Conservation (phyloP, 305 asterid species). For the Solanum hybrid region DNA sequence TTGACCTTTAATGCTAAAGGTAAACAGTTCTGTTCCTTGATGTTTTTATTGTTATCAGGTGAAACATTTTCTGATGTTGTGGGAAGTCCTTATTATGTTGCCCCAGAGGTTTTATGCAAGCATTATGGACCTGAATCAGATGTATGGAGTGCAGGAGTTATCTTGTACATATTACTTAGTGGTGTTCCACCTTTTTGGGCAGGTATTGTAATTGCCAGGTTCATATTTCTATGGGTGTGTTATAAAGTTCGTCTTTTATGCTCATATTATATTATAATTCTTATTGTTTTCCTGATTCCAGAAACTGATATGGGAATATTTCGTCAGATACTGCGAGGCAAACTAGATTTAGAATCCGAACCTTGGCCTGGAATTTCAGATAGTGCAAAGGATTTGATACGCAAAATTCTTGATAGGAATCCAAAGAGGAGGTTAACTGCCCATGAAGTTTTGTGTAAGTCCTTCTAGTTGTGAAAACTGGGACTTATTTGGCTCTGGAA, state of each 20-base stretch:
- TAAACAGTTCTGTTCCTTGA: background rate
- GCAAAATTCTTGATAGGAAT: constrained; percentile 75
- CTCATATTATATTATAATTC: background rate
- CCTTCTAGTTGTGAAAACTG: background rate
- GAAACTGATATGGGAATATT: constrained; percentile 98
- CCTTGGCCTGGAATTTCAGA: constrained; percentile 97
- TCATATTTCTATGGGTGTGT: background rate
- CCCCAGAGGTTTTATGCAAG: constrained; percentile 89
- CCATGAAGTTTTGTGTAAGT: constrained; percentile 90
- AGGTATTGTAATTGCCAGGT: constrained; percentile 29
- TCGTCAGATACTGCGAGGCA: constrained; percentile 77
- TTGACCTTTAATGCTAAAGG: background rate
- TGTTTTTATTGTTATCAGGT: constrained; percentile 25
- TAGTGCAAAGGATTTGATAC: constrained; percentile 76
- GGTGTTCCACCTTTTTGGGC: constrained; percentile 99
- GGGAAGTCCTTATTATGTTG: constrained; percentile 96
- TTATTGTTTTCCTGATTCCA: constrained; percentile 26
- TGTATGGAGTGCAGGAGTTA: constrained; percentile 97
- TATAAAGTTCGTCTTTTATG: background rate
- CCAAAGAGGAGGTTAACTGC: constrained; percentile 81
- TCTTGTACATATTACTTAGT: constrained; percentile 82
- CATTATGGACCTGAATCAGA: constrained; percentile 89
- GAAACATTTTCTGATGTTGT: constrained; percentile 79
- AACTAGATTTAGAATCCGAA: constrained; percentile 78
- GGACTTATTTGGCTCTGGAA: background rate